These are phyloP conservation scores for Beauveria australis DNA, from an alignment of 2,329 filamentous ascomycete genomes.

Conservation along the genomic window DNA sequence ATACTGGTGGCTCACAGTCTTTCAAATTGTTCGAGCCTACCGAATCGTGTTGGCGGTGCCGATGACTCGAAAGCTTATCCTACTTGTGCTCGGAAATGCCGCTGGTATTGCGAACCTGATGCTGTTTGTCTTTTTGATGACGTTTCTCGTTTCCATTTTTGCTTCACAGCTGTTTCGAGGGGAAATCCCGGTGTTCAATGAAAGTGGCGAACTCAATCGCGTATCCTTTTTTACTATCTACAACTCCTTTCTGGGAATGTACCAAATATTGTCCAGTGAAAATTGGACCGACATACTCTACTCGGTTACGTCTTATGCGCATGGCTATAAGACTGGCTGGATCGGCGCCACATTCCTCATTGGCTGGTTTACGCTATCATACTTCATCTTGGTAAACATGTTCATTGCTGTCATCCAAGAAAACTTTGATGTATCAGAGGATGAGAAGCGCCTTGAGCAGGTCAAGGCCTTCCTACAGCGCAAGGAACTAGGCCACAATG, in stretches of 20 bases:
- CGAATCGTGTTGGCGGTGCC: conserved; percentile 84
- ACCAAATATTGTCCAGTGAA: conserved; percentile 90
- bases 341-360: conserved; percentile 87
- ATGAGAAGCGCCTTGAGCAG: conserved; percentile 94
- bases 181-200: conserved; percentile 61
- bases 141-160: conserved; percentile 88
- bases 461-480: conserved; percentile 90
- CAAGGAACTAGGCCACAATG: conserved; percentile 68
- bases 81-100: conserved; percentile 82
- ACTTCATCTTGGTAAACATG: conserved; percentile 97
- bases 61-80: conserved; percentile 77
- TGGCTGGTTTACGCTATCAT: conserved; percentile 90
- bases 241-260: conserved; percentile 96
- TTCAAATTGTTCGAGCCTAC: conserved; percentile 89
- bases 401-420: conserved; percentile 99
- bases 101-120: conserved; percentile 90
- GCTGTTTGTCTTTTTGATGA: conserved; percentile 92
- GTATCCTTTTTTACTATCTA: conserved; percentile 86
- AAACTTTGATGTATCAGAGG: conserved; percentile 97
- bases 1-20: conserved; percentile 85
- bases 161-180: conserved; percentile 89
- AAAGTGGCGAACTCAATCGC: conserved; percentile 51
- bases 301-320: conserved; percentile 63
- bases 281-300: conserved; percentile 92
- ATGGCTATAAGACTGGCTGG: conserved; percentile 67